Evolutionary conservation across 345 rosid species (phyloP).

Genomic region (Clausena lansium): DNA sequence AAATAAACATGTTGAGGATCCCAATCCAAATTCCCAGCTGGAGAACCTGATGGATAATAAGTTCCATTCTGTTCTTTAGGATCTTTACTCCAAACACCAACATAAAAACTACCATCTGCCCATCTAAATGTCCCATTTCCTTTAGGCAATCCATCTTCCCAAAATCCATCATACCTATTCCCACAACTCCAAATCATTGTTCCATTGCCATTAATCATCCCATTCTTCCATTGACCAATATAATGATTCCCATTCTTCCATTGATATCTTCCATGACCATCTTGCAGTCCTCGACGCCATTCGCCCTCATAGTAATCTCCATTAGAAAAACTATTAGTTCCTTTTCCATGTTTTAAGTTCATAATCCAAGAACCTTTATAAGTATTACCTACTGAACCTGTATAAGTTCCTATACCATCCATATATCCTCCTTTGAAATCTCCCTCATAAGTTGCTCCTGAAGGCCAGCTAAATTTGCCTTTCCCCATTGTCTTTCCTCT

Average conservation of each 20-base stretch:
- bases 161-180: conserved; percentile 83
- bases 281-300: conserved; percentile 83
- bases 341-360: conserved; percentile 88
- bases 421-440: conserved; percentile 83
- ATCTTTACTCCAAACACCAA: conserved; percentile 89
- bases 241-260: conserved; percentile 82
- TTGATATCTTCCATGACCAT: conserved; percentile 85
- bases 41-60: conserved; percentile 65
- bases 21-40: conserved; percentile 61
- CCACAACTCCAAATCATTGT: conserved; percentile 82
- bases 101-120: conserved; percentile 77
- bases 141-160: conserved; percentile 87
- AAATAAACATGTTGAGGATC: conserved; percentile 67
- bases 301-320: conserved; percentile 90
- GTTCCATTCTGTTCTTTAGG: conserved; percentile 76
- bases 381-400: conserved; percentile 61
- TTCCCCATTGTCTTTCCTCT: conserved; percentile 71
- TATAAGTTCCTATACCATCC: conserved; percentile 93
- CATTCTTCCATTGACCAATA: conserved; percentile 81
- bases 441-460: conserved; percentile 93
- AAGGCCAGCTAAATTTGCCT: conserved; percentile 91
- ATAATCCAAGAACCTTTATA: conserved; percentile 85
- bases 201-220: conserved; percentile 73
- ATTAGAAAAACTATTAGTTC: conserved; percentile 59
- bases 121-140: conserved; percentile 84